Evolutionary conservation across 164 flowering plant genomes (phyloP).

Genomic region (Vitis rotundifolia): DNA sequence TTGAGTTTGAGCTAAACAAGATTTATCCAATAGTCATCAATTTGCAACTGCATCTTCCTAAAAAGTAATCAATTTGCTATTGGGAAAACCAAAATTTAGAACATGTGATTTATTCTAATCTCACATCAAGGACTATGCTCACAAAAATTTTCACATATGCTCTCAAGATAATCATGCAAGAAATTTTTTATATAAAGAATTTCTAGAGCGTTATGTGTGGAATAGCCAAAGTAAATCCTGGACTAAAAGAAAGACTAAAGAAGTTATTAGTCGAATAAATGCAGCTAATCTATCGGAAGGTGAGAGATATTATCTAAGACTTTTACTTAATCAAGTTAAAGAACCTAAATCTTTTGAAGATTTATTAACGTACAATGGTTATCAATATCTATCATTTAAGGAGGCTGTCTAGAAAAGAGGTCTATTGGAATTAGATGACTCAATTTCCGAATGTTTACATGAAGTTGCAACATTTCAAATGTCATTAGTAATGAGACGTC

Average conservation of each 20-base stretch:
- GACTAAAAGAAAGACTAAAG: not conserved
- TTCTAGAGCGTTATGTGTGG: constrained; percentile 15
- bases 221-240: not conserved
- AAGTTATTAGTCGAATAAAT: not conserved
- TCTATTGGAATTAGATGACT: too few species aligned
- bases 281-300: not conserved
- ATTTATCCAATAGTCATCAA: not conserved
- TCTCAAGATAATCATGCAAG: not conserved
- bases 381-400: too few species aligned
- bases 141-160: not conserved
- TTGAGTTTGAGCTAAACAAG: not conserved
- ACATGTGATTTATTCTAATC: not conserved
- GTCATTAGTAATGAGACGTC: too few species aligned
- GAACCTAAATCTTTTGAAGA: constrained; percentile 4
- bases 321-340: constrained; percentile 4
- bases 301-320: constrained; percentile 11
- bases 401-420: too few species aligned
- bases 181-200: constrained; percentile 6
- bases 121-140: not conserved
- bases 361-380: not conserved
- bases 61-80: not conserved
- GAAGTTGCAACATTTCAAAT: too few species aligned
- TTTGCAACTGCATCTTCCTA: not conserved
- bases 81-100: not conserved
- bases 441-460: too few species aligned